Base-by-base conservation (phyloP, 140 eudicot genomes). In the Erigeron philadelphicus region DNA sequence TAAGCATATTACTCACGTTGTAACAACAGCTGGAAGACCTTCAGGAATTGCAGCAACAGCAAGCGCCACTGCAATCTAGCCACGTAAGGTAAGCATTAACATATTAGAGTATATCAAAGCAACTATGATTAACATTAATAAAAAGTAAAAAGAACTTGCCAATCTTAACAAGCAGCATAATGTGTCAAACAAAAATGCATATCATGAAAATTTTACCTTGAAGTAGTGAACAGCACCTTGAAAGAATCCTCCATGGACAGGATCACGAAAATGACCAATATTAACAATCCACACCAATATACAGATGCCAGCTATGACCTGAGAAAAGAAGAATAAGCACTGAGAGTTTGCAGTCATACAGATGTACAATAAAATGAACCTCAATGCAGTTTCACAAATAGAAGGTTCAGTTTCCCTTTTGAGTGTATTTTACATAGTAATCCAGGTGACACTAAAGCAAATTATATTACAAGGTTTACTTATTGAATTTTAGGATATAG, bases 1-100 rank as follows among this genome's bases (percentile, higher is more conserved):
- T 49, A 42, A 68, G 57, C 48, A 56, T 55, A 78, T 64, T 70
- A 89, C 96, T 77, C 71, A 93, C 98, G 98, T 93, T 11, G 98
- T 93, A 67, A 93, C 98, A 78, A 93, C 98, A 77, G 98, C 98
- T 63, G 98, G 98, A 81, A 93, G 98, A 67, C 98, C 98, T 80
- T 93, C 98, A 0, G 98, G 98, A 66, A 93, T 93, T 17, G 98
- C 98, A 71, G 98, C 98, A 72, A 93, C 98, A 8, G 98, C 98
- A 71, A 93, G 96, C 72, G 98, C 98, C 81, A 93, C 98, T 55
- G 98, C 98, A 89, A 93, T 93, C 98, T 93, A 75, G 68, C 66
- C 70, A 80, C 60, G 12, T 21, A 66, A 63, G 55, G 76, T 35
- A 42, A 38, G 35, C 17, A 66, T 25, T 23, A 12, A 66, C 35